phyloP scores from a whole-genome alignment of 768 basidiomycete genomes.

The Mycena belliarum region DNA sequence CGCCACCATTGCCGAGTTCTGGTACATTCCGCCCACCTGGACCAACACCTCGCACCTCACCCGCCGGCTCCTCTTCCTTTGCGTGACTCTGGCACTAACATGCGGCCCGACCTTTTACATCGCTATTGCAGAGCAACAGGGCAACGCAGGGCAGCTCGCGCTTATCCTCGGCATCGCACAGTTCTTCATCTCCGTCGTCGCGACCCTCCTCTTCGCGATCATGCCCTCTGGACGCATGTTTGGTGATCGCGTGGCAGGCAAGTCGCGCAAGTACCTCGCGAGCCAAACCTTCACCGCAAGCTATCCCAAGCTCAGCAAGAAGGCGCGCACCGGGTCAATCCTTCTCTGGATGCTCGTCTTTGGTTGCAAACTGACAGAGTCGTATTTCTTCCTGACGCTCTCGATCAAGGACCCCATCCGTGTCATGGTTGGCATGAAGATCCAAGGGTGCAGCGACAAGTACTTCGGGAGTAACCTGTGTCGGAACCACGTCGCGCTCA shows the following conservation, averaged over 20 bases:
- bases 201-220: conserved; percentile 84
- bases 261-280: conserved; percentile 95
- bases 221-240: conserved; percentile 99
- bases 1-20: conserved; percentile 93
- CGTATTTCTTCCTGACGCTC: conserved; percentile 96
- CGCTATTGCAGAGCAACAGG: conserved; percentile 74
- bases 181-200: conserved; percentile 89
- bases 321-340: conserved; percentile 76
- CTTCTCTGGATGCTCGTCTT: conserved; percentile 91
- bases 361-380: conserved; percentile 94
- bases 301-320: conserved; percentile 70
- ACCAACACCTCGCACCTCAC: conserved; percentile 97
- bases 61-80: conserved; percentile 85
- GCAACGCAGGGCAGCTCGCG: conserved; percentile 68
- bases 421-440: conserved; percentile 96
- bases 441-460: conserved; percentile 87
- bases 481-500: conserved; percentile 91
- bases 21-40: conserved; percentile 98
- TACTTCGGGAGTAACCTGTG: conserved; percentile 85
- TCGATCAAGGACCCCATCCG: conserved; percentile 92
- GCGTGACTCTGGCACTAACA: conserved; percentile 88
- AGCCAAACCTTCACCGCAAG: conserved; percentile 98
- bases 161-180: conserved; percentile 96
- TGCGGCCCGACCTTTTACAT: conserved; percentile 95
- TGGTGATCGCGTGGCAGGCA: conserved; percentile 94